phyloP scores from a whole-genome alignment of 108 stramenopile species.

The Thalassiosira profunda region DNA sequence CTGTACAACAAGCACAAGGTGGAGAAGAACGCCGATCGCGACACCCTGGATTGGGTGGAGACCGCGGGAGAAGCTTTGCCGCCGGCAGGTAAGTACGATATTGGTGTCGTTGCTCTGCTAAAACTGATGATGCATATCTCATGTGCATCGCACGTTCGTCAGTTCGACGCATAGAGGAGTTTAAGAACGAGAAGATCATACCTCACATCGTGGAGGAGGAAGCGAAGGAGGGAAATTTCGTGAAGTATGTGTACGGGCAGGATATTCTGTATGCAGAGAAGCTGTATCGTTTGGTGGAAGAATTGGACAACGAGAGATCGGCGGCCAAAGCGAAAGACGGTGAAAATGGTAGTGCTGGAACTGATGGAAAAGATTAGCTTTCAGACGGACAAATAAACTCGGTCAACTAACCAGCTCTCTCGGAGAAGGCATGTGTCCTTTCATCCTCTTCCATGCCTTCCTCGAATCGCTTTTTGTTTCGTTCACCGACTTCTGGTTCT shows the following conservation, averaged over 20 bases:
- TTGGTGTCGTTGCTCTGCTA: not conserved
- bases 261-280: constrained; percentile 42
- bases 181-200: constrained; percentile 74
- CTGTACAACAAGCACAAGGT: constrained; percentile 67
- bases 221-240: constrained; percentile 77
- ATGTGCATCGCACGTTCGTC: not conserved
- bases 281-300: constrained; percentile 12
- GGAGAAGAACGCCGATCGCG: constrained; percentile 50
- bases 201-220: constrained; percentile 87
- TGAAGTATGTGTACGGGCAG: constrained; percentile 76
- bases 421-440: too few relatives aligned
- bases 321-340: too few relatives aligned
- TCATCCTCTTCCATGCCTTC: too few relatives aligned
- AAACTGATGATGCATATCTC: not conserved
- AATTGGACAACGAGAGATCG: too few relatives aligned
- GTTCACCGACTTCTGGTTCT: too few relatives aligned
- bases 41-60: constrained; percentile 60
- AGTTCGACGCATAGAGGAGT: constrained; percentile 71
- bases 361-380: too few relatives aligned
- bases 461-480: too few relatives aligned
- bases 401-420: too few relatives aligned
- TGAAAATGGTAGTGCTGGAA: too few relatives aligned
- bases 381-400: too few relatives aligned
- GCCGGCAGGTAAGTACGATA: constrained; percentile 15
- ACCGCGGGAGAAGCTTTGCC: constrained; percentile 20